Evolutionary conservation across 2,329 filamentous ascomycete species (phyloP).

Genomic region (Cladosporium sp.): DNA sequence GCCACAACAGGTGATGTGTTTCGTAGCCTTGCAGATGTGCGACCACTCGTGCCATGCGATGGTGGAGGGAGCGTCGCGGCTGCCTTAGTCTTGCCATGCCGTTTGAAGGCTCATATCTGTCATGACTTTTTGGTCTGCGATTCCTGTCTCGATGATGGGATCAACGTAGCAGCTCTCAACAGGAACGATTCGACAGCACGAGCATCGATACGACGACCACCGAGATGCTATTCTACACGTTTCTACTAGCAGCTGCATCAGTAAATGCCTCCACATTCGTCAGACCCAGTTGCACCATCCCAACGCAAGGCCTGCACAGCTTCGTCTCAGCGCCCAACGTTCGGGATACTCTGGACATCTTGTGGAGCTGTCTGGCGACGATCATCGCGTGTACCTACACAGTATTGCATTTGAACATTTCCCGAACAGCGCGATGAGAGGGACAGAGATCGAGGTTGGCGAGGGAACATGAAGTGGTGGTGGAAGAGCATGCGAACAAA

Average conservation of each 20-base stretch:
- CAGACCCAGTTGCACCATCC: slow-evolving; percentile 16
- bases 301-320: neutral
- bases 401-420: slow-evolving; percentile 44
- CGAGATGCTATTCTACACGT: neutral
- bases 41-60: neutral
- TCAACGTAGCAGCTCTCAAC: neutral
- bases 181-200: neutral
- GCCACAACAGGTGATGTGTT: slow-evolving; percentile 6
- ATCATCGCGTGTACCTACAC: slow-evolving; percentile 39
- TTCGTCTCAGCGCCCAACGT: slow-evolving; percentile 19
- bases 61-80: neutral
- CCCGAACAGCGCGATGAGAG: slow-evolving; percentile 18
- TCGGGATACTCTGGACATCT: slow-evolving; percentile 37
- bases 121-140: neutral
- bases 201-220: neutral
- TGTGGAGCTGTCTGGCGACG: slow-evolving; percentile 37
- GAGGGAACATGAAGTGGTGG: slow-evolving; percentile 12
- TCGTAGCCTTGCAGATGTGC: neutral
- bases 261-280: neutral
- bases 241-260: neutral
- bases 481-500: neutral
- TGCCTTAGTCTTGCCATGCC: neutral
- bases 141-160: neutral
- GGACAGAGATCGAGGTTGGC: neutral
- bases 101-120: neutral